These are phyloP conservation scores for Moricandia arvensis DNA, from an alignment of 345 rosid genomes.

Conservation along the genomic window DNA sequence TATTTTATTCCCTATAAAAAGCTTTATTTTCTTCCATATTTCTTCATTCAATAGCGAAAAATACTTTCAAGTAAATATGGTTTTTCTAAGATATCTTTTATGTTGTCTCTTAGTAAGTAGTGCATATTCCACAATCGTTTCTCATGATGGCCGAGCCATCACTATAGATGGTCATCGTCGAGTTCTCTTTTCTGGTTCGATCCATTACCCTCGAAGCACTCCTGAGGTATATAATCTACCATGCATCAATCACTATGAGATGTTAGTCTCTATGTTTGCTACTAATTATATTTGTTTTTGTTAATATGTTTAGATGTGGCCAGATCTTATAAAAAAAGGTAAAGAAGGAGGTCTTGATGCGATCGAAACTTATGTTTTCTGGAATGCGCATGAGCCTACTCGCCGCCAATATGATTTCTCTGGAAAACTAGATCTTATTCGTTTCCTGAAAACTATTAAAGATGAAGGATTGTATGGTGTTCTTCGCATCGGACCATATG, in stretches of 20 bases:
- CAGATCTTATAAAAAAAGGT: not conserved
- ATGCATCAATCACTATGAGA: not conserved
- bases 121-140: not conserved
- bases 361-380: not conserved
- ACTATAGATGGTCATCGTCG: slow-evolving; percentile 51
- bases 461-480: slow-evolving; percentile 44
- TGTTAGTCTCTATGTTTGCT: not conserved
- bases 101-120: not conserved
- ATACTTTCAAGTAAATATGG: too few relatives aligned
- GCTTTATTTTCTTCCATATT: not conserved
- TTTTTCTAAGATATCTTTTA: not conserved
- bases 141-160: slow-evolving; percentile 43
- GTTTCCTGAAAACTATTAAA: slow-evolving; percentile 45
- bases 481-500: slow-evolving; percentile 10
- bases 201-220: slow-evolving; percentile 50
- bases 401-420: too few relatives aligned
- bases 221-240: not conserved
- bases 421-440: slow-evolving; percentile 45
- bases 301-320: not conserved
- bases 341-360: not conserved
- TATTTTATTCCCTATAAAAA: not conserved
- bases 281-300: not conserved
- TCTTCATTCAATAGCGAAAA: not conserved
- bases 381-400: not conserved
- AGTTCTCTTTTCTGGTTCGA: slow-evolving; percentile 44